phyloP scores from a whole-genome alignment of 768 basidiomycete genomes.

The Sarcodon sp. region DNA sequence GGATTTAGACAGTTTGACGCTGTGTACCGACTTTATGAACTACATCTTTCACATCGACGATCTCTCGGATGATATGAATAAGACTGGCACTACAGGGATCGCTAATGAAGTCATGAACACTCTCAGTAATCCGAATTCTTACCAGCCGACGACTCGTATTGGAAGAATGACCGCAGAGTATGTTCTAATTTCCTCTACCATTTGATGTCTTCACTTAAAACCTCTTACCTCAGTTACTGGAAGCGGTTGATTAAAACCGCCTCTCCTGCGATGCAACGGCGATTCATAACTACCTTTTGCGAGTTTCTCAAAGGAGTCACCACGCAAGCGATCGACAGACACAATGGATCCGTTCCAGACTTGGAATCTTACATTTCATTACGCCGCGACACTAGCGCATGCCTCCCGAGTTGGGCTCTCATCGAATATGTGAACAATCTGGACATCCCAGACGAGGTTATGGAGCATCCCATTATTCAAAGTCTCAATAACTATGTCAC shows the following conservation, averaged over 20 bases:
- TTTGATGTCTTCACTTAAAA: constrained; percentile 4
- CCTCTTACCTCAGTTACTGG: background rate
- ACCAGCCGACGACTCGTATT: constrained; percentile 14
- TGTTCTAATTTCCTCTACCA: constrained; percentile 3
- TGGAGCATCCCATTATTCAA: constrained; percentile 32
- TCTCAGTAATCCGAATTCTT: constrained; percentile 13
- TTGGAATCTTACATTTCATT: constrained; percentile 40
- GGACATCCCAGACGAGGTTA: constrained; percentile 40
- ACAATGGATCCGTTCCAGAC: constrained; percentile 23
- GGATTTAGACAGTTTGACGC: constrained; percentile 42
- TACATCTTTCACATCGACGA: constrained; percentile 30
- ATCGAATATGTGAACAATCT: constrained; percentile 42
- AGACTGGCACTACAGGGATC: constrained; percentile 5
- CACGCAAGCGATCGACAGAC: constrained; percentile 20
- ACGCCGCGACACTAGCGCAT: constrained; percentile 40
- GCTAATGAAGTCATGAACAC: constrained; percentile 17
- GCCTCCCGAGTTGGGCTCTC: constrained; percentile 34
- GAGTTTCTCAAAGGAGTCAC: constrained; percentile 19
- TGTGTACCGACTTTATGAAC: constrained; percentile 56
- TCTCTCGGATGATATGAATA: constrained; percentile 22
- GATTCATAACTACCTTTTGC: constrained; percentile 18
- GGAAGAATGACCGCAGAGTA: constrained; percentile 9
- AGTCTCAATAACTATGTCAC: constrained; percentile 34
- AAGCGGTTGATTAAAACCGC: constrained; percentile 23
- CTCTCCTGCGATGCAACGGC: constrained; percentile 22